Evolutionary conservation across 2,329 filamentous ascomycete species (phyloP).

Genomic region (Alternaria consortialis): DNA sequence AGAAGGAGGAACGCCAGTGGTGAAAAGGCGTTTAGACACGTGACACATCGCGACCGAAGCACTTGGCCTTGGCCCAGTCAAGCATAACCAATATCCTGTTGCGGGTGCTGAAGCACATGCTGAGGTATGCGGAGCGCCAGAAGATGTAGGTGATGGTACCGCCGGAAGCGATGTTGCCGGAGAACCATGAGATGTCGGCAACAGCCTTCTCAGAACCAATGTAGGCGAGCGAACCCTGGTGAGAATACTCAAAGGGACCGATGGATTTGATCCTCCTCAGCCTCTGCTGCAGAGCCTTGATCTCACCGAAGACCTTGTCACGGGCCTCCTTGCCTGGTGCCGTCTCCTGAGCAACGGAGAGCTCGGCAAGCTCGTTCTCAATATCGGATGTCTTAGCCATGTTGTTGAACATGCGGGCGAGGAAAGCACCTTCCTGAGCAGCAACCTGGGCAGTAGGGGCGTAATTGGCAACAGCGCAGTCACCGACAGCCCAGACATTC

Average conservation of each 20-base stretch:
- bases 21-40: constrained; percentile 62
- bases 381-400: constrained; percentile 94
- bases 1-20: neutral
- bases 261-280: constrained; percentile 90
- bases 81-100: constrained; percentile 92
- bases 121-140: constrained; percentile 97
- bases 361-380: constrained; percentile 75
- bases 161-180: constrained; percentile 92
- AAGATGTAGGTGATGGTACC: constrained; percentile 96
- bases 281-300: constrained; percentile 86
- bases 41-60: constrained; percentile 94
- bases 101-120: constrained; percentile 99
- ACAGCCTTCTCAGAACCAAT: constrained; percentile 98
- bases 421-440: constrained; percentile 92
- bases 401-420: constrained; percentile 96
- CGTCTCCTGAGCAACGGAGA: constrained; percentile 69
- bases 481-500: constrained; percentile 97
- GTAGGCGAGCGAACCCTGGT: constrained; percentile 96
- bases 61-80: constrained; percentile 97
- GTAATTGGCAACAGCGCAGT: constrained; percentile 97
- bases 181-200: constrained; percentile 96
- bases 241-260: constrained; percentile 97
- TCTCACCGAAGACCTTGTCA: constrained; percentile 72
- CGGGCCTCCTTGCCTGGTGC: constrained; percentile 71
- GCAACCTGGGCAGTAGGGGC: constrained; percentile 97